Conservation (phyloP, 2,329 filamentous ascomycete genomes). For the Diaporthe vaccinii region DNA sequence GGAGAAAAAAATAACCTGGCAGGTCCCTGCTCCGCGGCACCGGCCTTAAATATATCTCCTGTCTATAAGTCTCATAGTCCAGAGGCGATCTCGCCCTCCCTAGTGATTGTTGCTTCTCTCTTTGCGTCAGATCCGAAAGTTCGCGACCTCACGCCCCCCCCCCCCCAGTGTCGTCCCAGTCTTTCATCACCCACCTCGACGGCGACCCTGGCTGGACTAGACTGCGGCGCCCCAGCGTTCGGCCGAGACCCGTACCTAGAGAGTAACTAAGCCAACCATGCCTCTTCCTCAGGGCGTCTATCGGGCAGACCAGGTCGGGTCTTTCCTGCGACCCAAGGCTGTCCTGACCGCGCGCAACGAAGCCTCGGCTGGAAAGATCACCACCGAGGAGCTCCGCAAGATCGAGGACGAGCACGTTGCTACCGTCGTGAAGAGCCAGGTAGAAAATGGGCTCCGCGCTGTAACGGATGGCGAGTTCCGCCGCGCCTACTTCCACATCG, state of each 20-base stretch:
- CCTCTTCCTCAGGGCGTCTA: slow-evolving; percentile 58
- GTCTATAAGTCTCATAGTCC: background rate
- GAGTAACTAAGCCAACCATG: slow-evolving; percentile 47
- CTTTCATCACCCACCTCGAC: background rate
- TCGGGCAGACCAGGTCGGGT: slow-evolving; percentile 69
- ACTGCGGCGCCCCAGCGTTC: background rate
- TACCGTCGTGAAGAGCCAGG: slow-evolving; percentile 62
- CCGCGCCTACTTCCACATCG: slow-evolving; percentile 70
- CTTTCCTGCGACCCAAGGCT: slow-evolving; percentile 64
- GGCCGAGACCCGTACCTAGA: background rate
- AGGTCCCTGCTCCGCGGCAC: slow-evolving; percentile 22
- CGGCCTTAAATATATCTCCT: slow-evolving; percentile 15
- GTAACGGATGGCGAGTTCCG: slow-evolving; percentile 71
- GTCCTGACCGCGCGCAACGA: slow-evolving; percentile 64
- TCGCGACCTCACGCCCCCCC: background rate
- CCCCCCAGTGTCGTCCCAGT: background rate
- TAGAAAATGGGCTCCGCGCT: slow-evolving; percentile 61
- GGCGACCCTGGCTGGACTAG: slow-evolving; percentile 1
- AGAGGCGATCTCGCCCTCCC: background rate
- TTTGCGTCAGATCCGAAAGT: background rate
- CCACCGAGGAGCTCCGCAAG: slow-evolving; percentile 59
- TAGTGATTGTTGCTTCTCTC: background rate
- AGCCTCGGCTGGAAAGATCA: slow-evolving; percentile 58
- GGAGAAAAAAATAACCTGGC: background rate
- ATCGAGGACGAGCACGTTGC: slow-evolving; percentile 65